Percentiles rank a stretch among this genome's conserved stretches.
Conservation (phyloP, 148 eudicot species). For the Heliosperma pusillum region DNA sequence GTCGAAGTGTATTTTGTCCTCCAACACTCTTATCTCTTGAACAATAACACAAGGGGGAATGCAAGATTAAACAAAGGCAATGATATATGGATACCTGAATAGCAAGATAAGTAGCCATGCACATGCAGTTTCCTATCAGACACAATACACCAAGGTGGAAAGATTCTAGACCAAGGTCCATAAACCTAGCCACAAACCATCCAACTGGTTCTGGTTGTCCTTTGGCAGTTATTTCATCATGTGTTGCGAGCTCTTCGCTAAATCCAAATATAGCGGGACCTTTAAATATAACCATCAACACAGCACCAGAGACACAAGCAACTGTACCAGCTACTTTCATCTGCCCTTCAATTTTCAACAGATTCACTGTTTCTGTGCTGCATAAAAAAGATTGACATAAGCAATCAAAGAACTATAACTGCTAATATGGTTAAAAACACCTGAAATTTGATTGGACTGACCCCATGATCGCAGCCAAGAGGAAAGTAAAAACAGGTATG, state of each 20-base stretch:
- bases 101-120: slow-evolving; percentile 90
- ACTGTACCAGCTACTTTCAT: slow-evolving; percentile 80
- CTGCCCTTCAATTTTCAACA: slow-evolving; percentile 70
- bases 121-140: slow-evolving; percentile 88
- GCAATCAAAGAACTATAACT: slow-evolving; percentile 13
- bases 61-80: background rate
- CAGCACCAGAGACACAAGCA: slow-evolving; percentile 82
- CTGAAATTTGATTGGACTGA: slow-evolving; percentile 36
- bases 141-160: slow-evolving; percentile 90
- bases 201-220: slow-evolving; percentile 86
- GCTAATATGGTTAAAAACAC: slow-evolving; percentile 8
- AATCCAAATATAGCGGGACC: slow-evolving; percentile 75
- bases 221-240: slow-evolving; percentile 56
- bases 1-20: background rate
- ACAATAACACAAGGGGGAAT: background rate
- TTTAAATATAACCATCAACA: slow-evolving; percentile 77
- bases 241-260: slow-evolving; percentile 36
- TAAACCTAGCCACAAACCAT: slow-evolving; percentile 53
- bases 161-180: slow-evolving; percentile 58
- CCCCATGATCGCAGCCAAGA: slow-evolving; percentile 85
- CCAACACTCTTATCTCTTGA: too few species aligned
- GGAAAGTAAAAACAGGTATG: slow-evolving; percentile 90
- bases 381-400: slow-evolving; percentile 39
- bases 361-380: slow-evolving; percentile 96
- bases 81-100: slow-evolving; percentile 56